phyloP scores from a whole-genome alignment of 257 asterid genomes.

The Rauvolfia tetraphylla region DNA sequence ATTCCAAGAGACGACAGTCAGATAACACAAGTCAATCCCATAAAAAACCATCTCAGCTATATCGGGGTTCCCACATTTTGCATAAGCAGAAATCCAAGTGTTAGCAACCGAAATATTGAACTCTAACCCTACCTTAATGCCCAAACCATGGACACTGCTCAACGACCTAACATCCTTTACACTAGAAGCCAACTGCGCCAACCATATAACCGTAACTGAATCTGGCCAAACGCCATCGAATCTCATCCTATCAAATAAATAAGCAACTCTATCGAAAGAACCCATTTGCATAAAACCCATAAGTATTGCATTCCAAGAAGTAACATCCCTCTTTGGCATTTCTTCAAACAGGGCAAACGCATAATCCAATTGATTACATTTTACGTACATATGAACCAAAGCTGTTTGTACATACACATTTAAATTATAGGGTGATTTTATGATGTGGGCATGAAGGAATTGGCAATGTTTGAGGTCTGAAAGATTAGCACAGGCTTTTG shows the following conservation, averaged over 20 bases:
- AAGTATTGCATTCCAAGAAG: conserved; percentile 64
- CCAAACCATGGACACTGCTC: conserved; percentile 50
- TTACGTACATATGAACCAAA: conserved; percentile 52
- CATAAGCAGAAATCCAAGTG: conserved; percentile 52
- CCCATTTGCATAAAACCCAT: conserved; percentile 47
- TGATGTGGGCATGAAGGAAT: conserved; percentile 40
- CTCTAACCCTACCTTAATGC: conserved; percentile 40
- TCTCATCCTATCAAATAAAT: conserved; percentile 43
- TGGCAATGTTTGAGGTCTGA: conserved; percentile 33
- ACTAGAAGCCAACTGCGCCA: conserved; percentile 41
- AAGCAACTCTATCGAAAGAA: conserved; percentile 26
- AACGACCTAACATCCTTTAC: conserved; percentile 30
- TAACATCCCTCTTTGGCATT: conserved; percentile 54
- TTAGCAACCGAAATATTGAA: conserved; percentile 43
- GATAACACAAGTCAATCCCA: conserved; percentile 26
- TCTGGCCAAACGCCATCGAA: conserved; percentile 53
- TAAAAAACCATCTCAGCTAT: conserved; percentile 48
- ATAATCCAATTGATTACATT: conserved; percentile 37
- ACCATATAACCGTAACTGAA: conserved; percentile 46
- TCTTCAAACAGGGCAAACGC: conserved; percentile 59
- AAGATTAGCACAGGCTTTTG: conserved; percentile 64
- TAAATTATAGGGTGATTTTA: conserved; percentile 34
- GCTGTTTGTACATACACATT: conserved; percentile 60
- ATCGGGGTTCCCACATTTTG: conserved; percentile 32
- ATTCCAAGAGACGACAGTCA: conserved; percentile 65